Evolutionary conservation across 2,329 filamentous ascomycete genomes (phyloP), one percentile per base, ranked within the genome.

Genomic region (Grosmannia serpens): DNA sequence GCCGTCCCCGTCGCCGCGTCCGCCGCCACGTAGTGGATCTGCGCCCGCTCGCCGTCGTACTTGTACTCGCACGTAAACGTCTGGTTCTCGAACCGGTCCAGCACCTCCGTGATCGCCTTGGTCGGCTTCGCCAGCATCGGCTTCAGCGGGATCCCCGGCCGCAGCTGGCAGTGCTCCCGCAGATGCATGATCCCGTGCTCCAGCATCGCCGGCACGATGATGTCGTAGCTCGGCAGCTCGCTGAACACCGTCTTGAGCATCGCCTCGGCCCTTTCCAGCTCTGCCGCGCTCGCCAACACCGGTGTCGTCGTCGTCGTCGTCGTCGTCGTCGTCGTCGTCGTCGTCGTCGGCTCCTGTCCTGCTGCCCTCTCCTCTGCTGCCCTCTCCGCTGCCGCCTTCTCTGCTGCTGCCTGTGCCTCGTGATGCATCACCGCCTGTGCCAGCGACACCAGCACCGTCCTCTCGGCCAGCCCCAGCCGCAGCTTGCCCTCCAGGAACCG

Each of bases 41-140:
- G 94, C n/a, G 94, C 94, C 69, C 94, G 82, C 72, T 99, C 94
- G 54, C 94, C 94, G 67, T 99, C 94, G 68, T 99, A 99, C 72
- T 99, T 99, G 79, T 95, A 99, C 70, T 99, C 94, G 74, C 94
- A 99, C 1, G 94, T 97, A 67, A 99, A 99, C 29, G 87, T 88
- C 69, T 96, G 94, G 63, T 88, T 85, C 69, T 97, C 94, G 64
- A 99, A 99, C 6, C 94, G 88, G 71, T 99, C 92, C 13, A 99
- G 80, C 0, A 99, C 94, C 73, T 99, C 94, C 1, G 91, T 96
- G 66, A 99, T 96, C 6, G 94, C 91, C 71, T 99, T 99, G 11
- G 94, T 99, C 3, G 94, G 94, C 67, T 97, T 97, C 24, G 94
- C 94, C 75, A 99, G 80, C 94, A 99, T 99, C 66, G 94, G 94